Percentiles rank a stretch among this genome's conserved stretches.
Conservation (phyloP, 1,139 yeast genomes). For the Geotrichum citri-aurantii region DNA sequence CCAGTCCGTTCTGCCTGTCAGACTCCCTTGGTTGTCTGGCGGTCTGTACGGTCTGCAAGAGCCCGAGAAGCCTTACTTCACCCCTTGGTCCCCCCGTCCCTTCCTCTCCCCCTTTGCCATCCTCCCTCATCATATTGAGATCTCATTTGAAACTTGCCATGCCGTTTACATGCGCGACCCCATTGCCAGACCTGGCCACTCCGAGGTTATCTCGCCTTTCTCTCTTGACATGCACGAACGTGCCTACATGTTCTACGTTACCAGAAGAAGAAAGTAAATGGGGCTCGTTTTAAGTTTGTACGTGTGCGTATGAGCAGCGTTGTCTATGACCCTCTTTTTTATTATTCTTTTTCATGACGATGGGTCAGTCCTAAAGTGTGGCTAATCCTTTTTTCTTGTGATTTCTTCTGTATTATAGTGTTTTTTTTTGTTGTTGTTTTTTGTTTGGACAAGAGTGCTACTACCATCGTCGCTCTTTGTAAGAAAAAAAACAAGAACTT, state of each 20-base stretch:
- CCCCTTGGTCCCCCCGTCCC: conserved; percentile 96
- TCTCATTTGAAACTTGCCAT: conserved; percentile 86
- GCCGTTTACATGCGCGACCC: conserved; percentile 95
- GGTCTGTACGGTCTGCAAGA: conserved; percentile 71
- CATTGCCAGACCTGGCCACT: conserved; percentile 93
- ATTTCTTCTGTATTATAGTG: background rate
- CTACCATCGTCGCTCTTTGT: background rate
- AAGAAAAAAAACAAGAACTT: background rate
- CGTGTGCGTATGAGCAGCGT: background rate
- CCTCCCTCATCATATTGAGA: conserved; percentile 85
- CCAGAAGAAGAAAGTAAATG: conserved; percentile 40
- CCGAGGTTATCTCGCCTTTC: conserved; percentile 92
- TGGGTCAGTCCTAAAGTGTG: background rate
- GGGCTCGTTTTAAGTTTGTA: background rate
- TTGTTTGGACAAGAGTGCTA: background rate
- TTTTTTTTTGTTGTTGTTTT: background rate
- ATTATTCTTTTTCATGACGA: background rate
- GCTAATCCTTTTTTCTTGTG: background rate
- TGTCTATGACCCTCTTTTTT: background rate
- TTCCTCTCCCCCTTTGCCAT: conserved; percentile 90
- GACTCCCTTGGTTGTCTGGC: conserved; percentile 42
- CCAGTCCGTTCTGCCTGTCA: conserved; percentile 29
- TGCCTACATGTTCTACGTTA: conserved; percentile 90
- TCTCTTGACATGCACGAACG: conserved; percentile 80
- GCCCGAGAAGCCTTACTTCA: conserved; percentile 74